These are phyloP conservation scores for Globisporangium perplexum DNA, from an alignment of 352 stramenopile species.

Conservation along the genomic window DNA sequence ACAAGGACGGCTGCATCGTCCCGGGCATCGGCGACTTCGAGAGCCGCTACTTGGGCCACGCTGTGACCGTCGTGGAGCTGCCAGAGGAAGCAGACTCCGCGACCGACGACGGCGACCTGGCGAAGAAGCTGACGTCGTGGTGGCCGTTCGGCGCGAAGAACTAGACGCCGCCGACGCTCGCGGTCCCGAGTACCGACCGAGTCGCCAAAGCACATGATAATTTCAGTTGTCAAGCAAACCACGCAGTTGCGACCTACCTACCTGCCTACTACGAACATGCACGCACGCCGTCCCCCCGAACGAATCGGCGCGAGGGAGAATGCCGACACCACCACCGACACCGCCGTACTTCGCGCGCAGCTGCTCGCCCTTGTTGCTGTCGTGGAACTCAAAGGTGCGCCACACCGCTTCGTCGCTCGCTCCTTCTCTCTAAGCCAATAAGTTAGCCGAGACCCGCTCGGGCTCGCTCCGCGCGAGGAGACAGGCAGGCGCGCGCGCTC, in stretches of 20 bases:
- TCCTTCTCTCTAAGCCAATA: conserved; percentile 13
- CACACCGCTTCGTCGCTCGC: not conserved
- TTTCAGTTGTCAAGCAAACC: not conserved
- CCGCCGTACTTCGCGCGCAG: too few species aligned
- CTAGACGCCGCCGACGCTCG: not conserved
- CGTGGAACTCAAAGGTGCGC: not conserved
- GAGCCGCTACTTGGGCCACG: conserved; percentile 47
- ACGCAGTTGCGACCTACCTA: not conserved
- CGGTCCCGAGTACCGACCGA: too few species aligned
- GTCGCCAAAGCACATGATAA: not conserved
- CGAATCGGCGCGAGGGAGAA: too few species aligned
- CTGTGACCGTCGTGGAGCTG: conserved; percentile 29
- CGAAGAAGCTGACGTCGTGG: conserved; percentile 37
- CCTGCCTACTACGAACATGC: not conserved
- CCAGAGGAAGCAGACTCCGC: conserved; percentile 22
- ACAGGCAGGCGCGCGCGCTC: not conserved
- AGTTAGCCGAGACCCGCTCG: conserved; percentile 12
- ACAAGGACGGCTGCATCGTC: conserved; percentile 54
- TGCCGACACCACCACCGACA: too few species aligned
- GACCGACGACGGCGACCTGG: conserved; percentile 27
- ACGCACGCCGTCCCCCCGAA: not conserved
- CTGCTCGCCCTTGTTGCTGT: not conserved
- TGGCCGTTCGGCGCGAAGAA: conserved; percentile 21
- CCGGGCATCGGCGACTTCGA: conserved; percentile 78
- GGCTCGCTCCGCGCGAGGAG: not conserved